Evolutionary conservation across 352 stramenopile species (phyloP).

Genomic region (Phytophthora foliorum): DNA sequence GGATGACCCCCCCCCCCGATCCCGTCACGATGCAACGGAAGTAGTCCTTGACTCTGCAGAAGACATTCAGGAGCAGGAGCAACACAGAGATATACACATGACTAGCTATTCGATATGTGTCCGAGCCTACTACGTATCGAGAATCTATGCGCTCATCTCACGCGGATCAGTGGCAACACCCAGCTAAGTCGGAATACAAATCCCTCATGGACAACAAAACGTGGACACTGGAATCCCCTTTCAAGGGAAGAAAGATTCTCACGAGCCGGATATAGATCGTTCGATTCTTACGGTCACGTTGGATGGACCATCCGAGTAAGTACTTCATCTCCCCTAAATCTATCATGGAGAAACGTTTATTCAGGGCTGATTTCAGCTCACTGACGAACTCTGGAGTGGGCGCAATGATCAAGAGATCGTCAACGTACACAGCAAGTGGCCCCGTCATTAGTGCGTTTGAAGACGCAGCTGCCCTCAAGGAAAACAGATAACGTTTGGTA

Average conservation of each 20-base stretch:
- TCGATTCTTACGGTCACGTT: too few species aligned
- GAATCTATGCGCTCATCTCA: slow-evolving; percentile 2
- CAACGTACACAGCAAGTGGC: too few species aligned
- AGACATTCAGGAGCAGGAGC: slow-evolving; percentile 10
- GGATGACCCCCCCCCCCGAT: slow-evolving; percentile 3
- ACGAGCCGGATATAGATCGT: too few species aligned
- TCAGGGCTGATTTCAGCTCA: too few species aligned
- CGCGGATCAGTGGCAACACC: not conserved
- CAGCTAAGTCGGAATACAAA: slow-evolving; percentile 13
- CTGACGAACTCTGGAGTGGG: too few species aligned
- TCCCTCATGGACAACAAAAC: slow-evolving; percentile 7
- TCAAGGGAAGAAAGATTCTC: not conserved
- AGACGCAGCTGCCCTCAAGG: too few species aligned
- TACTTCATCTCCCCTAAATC: too few species aligned
- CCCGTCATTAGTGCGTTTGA: too few species aligned
- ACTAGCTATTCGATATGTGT: slow-evolving; percentile 15
- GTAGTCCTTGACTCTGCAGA: slow-evolving; percentile 7
- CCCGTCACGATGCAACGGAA: not conserved
- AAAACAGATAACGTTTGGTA: too few species aligned
- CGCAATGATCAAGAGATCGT: too few species aligned
- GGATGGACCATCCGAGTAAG: too few species aligned
- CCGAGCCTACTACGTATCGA: slow-evolving; percentile 11
- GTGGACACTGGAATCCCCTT: slow-evolving; percentile 7
- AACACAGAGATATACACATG: slow-evolving; percentile 1
- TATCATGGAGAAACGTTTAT: too few species aligned